Conservation (phyloP, 768 basidiomycete species). For the Pleurotus giganteus region DNA sequence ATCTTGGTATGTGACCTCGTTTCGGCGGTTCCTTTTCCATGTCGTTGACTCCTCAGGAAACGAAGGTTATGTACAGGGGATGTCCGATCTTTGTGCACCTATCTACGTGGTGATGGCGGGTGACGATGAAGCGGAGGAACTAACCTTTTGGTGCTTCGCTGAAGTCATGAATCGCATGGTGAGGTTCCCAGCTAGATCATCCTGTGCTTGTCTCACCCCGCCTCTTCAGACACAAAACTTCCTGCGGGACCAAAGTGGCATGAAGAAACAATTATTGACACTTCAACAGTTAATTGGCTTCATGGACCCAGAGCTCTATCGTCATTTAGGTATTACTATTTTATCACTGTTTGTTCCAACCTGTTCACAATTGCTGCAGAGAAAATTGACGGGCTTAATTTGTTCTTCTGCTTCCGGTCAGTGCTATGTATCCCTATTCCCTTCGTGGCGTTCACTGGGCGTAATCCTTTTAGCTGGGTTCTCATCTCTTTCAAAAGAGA, state of each 20-base stretch:
- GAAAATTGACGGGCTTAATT: slow-evolving; percentile 88
- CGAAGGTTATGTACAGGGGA: slow-evolving; percentile 94
- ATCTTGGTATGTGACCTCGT: slow-evolving; percentile 60
- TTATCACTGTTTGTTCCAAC: not conserved
- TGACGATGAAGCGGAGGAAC: slow-evolving; percentile 58
- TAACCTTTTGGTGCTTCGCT: slow-evolving; percentile 97
- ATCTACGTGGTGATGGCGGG: slow-evolving; percentile 89
- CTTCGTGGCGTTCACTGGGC: not conserved
- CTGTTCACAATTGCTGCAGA: slow-evolving; percentile 30
- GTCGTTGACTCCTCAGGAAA: slow-evolving; percentile 7
- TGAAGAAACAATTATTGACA: slow-evolving; percentile 90
- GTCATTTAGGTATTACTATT: slow-evolving; percentile 67
- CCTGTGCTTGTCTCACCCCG: not conserved
- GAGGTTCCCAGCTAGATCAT: slow-evolving; percentile 21
- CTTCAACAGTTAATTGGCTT: slow-evolving; percentile 87
- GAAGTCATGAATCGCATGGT: slow-evolving; percentile 96
- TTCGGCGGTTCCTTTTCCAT: not conserved
- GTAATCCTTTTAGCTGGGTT: slow-evolving; percentile 63
- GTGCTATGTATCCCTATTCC: slow-evolving; percentile 16
- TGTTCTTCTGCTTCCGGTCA: slow-evolving; percentile 98
- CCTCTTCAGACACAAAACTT: slow-evolving; percentile 84
- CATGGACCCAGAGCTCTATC: slow-evolving; percentile 96
- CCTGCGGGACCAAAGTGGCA: slow-evolving; percentile 93
- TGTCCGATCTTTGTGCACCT: slow-evolving; percentile 95
- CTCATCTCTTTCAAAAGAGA: slow-evolving; percentile 96